These are phyloP conservation scores for Monosporascus cannonballus DNA, from an alignment of 2,329 filamentous ascomycete genomes.

Conservation along the genomic window DNA sequence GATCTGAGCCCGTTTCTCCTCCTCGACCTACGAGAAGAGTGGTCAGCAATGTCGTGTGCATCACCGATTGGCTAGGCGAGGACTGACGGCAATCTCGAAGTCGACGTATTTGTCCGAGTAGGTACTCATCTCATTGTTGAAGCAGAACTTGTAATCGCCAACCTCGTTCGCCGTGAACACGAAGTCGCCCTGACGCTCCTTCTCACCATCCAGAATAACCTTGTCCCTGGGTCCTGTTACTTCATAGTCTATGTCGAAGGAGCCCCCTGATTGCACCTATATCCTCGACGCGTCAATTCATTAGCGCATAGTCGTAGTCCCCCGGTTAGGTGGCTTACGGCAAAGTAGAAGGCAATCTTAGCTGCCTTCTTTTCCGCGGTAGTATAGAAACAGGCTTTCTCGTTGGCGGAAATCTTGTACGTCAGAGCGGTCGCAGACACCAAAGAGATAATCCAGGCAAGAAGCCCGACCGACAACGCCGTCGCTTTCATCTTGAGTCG, in stretches of 20 bases:
- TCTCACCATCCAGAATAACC: slow-evolving; percentile 76
- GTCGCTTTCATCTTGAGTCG: slow-evolving; percentile 55
- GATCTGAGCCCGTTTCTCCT: slow-evolving; percentile 74
- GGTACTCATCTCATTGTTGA: slow-evolving; percentile 97
- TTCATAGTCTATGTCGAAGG: slow-evolving; percentile 92
- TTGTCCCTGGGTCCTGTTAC: slow-evolving; percentile 78
- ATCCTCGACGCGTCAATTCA: slow-evolving; percentile 4
- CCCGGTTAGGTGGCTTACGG: slow-evolving; percentile 52
- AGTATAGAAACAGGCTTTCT: slow-evolving; percentile 94
- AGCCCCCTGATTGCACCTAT: slow-evolving; percentile 95
- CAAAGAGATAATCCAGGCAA: slow-evolving; percentile 65
- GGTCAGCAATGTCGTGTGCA: slow-evolving; percentile 11
- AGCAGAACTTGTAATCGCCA: slow-evolving; percentile 96
- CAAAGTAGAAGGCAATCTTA: slow-evolving; percentile 98
- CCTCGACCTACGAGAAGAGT: slow-evolving; percentile 63
- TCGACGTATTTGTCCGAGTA: slow-evolving; percentile 97
- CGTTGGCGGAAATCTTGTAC: slow-evolving; percentile 83
- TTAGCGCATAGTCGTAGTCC: not conserved
- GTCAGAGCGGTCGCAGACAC: slow-evolving; percentile 87
- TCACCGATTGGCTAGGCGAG: slow-evolving; percentile 1
- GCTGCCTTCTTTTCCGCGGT: slow-evolving; percentile 69
- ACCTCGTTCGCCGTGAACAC: slow-evolving; percentile 87
- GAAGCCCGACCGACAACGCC: slow-evolving; percentile 56
- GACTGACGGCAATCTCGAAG: slow-evolving; percentile 85
- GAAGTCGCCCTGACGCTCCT: slow-evolving; percentile 93